Evolutionary conservation across 1,284 basidiomycete species (phyloP), one percentile per base, ranked within the genome.

Genomic region (Leccinum proximum): DNA sequence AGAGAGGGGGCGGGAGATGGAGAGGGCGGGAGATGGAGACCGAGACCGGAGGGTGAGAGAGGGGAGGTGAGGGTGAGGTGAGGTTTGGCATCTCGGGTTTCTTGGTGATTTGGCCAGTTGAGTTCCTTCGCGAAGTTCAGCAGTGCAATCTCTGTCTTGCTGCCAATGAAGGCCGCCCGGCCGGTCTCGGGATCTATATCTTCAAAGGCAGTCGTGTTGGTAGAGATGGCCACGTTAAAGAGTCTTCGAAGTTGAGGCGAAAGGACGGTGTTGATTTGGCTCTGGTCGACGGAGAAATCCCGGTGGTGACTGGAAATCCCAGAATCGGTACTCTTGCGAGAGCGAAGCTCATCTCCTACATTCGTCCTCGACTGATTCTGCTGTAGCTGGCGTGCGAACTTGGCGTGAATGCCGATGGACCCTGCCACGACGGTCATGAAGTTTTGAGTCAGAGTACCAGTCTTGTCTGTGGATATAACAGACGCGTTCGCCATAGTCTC

Each of bases 401-500:
- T 98, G 75, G 91, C 92, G 70, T 96, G 89, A 61, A 97, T 87
- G 42, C 97, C 97, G 63, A 98, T 82, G 35, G 95, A 95, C 48
- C 97, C 97, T 14, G 97, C 96, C 61, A 99, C 97, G 71, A 99
- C 92, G 16, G 89, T 87, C 97, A 99, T 99, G 72, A 82, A 83
- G 80, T 98, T 98, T 74, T 95, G 92, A 0, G 97, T 98, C 33
- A 96, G 87, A 7, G 95, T 92, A 59, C 93, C 93, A 1, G 96
- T 97, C 81, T 98, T 98, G 82, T 97, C 95, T 22, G 96, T 98
- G 79, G 96, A 98, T 35, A 98, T 86, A 67, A 98, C 96, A 26
- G 92, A 97, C 13, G 96, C 93, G 75, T 98, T 98, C 40, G 93
- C 97, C 96, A 98, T 99, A 7, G 94, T 98, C 81, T 98, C 97